Conservation (phyloP, 306 rosid genomes). For the Castanea sativa region DNA sequence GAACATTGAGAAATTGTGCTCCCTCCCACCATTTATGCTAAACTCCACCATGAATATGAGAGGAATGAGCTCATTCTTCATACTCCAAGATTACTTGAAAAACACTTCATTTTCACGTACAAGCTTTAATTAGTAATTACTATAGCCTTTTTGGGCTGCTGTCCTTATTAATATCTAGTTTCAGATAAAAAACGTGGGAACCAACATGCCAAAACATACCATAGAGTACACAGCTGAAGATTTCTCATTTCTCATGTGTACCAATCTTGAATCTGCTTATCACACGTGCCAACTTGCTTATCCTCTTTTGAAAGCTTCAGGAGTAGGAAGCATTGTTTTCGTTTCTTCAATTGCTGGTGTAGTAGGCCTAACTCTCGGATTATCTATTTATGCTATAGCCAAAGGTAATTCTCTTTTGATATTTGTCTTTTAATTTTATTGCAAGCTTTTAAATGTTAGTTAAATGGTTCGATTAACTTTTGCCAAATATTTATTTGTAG, state of each 20-base stretch:
- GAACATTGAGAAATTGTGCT: too few species aligned
- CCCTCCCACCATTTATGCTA: too few species aligned
- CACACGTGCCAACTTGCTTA: constrained; percentile 11
- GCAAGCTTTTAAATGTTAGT: too few species aligned
- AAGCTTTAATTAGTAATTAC: neutral
- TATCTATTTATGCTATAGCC: neutral
- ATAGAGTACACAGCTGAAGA: constrained; percentile 33
- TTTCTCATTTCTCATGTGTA: neutral
- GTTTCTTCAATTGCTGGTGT: constrained; percentile 24
- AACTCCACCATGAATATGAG: too few species aligned
- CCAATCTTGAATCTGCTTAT: constrained; percentile 9
- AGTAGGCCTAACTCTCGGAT: neutral
- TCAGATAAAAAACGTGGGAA: constrained; percentile 48
- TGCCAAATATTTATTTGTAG: neutral
- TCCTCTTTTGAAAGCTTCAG: constrained; percentile 4
- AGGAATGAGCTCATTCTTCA: too few species aligned
- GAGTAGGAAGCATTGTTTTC: neutral
- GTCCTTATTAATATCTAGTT: neutral
- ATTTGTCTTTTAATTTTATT: too few species aligned
- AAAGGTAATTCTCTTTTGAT: neutral
- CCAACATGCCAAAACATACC: neutral
- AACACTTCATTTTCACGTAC: neutral
- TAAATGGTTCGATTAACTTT: too few species aligned
- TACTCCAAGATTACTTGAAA: too few species aligned
- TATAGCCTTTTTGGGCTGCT: neutral